Percentiles rank a stretch among this genome's conserved stretches.
Conservation (phyloP, 495 filamentous ascomycete genomes). For the Xylaria flabelliformis region DNA sequence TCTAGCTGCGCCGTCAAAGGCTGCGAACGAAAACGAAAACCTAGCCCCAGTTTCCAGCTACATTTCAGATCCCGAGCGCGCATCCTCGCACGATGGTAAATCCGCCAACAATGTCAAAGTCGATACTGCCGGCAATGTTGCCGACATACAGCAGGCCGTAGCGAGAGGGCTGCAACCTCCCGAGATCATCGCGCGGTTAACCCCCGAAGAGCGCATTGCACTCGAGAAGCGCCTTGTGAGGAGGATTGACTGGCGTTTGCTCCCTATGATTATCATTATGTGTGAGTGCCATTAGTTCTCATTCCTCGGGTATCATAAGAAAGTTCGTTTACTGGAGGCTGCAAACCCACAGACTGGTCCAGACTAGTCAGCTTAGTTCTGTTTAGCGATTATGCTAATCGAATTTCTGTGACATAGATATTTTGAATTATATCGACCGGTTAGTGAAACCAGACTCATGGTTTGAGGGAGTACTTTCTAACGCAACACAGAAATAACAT, state of each 20-base stretch:
- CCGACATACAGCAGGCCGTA: constrained; percentile 34
- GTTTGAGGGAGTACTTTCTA: constrained; percentile 16
- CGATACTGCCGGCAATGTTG: constrained; percentile 25
- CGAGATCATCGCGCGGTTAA: constrained; percentile 56
- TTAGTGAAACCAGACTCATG: constrained; percentile 41
- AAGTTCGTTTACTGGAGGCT: neutral
- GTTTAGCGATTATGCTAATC: neutral
- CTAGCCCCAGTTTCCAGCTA: constrained; percentile 3
- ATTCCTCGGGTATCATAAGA: neutral
- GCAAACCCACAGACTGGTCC: too few species aligned
- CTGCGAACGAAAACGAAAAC: constrained; percentile 2
- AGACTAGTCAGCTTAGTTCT: too few species aligned
- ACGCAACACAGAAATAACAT: constrained; percentile 54
- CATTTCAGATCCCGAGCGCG: constrained; percentile 12
- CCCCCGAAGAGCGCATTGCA: constrained; percentile 54
- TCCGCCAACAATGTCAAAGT: neutral
- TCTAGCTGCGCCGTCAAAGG: constrained; percentile 6
- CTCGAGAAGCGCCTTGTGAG: constrained; percentile 59
- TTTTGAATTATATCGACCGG: constrained; percentile 82
- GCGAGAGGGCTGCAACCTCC: constrained; percentile 50
- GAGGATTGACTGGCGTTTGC: constrained; percentile 67
- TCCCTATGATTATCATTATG: constrained; percentile 72
- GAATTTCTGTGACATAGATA: constrained; percentile 60
- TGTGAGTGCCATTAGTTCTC: constrained; percentile 30
- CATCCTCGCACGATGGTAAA: constrained; percentile 17